These are phyloP conservation scores for Stipa capillata DNA, from an alignment of 176 grass and related monocot species.

Conservation along the genomic window DNA sequence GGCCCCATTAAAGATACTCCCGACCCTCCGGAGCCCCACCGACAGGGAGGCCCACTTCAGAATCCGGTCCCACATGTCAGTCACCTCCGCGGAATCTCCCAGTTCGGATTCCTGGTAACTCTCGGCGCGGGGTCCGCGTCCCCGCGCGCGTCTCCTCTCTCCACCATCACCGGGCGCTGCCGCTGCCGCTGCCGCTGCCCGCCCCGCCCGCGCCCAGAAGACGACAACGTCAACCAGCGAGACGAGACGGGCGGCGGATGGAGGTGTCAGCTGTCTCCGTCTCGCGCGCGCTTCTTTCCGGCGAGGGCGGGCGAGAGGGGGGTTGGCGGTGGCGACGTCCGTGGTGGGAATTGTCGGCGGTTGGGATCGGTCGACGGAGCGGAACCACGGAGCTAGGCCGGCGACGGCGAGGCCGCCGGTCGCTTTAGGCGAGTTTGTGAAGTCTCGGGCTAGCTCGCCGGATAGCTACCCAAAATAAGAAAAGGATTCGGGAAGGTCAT, in stretches of 20 bases:
- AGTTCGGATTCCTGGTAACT: neutral
- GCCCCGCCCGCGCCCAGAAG: neutral
- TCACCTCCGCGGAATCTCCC: neutral
- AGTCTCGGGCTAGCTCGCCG: neutral
- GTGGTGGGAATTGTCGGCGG: neutral
- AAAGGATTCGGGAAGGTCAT: too few species aligned
- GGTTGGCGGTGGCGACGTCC: too few species aligned
- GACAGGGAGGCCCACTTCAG: neutral
- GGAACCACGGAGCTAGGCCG: too few species aligned
- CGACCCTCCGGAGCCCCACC: neutral
- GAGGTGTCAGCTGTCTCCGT: too few species aligned
- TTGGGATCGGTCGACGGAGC: too few species aligned
- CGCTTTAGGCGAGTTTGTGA: neutral
- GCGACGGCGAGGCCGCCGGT: neutral
- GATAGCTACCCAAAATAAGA: too few species aligned
- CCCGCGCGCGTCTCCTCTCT: neutral
- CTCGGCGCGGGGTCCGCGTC: neutral
- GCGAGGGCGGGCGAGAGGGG: too few species aligned
- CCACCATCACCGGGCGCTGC: neutral
- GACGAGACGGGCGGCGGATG: too few species aligned
- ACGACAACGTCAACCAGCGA: slow-evolving; percentile 17
- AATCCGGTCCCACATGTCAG: neutral
- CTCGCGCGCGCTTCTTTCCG: too few species aligned
- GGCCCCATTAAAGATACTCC: neutral
- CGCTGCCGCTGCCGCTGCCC: too few species aligned